Evolutionary conservation across 805 yeast genomes (phyloP), one percentile per base, ranked within the genome.

Genomic region (Barnettozyma wickerhamii): DNA sequence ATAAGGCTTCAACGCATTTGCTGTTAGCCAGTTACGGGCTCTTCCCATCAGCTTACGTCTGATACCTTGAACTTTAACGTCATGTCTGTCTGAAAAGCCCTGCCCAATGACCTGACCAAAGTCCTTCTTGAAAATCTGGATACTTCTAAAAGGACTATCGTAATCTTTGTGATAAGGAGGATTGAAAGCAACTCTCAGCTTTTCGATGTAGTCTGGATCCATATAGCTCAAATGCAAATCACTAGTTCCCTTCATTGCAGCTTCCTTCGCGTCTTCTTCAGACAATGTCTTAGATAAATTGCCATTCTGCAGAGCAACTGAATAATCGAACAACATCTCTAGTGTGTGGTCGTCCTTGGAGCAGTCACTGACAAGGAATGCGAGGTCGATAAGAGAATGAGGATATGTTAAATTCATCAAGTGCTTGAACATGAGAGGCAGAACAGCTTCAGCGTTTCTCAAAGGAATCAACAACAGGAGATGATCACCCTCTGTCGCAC

Each of bases 41-140:
- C 91, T 71, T 1, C 90, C 95, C 95, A 85, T 85, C 50, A 85
- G 62, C 56, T 85, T 85, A 50, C 95, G 69, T 57, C 95, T 74
- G 30, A 82, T 80, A 14, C 95, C 95, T 62, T 85, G 95, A 19
- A 84, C 88, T 58, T 84, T 83, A 19, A 85, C 89, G 21, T 84
- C 91, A 55, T 85, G 95, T 48, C 95, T 65, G 55, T 85, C 95
- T 51, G 80, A 74, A 54, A 85, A 85, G 3, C 93, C 89, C 58
- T 85, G 93, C 14, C 95, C 95, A 49, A 85, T 84, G 9, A 73
- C 74, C 62, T 85, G 93, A 33, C 95, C 90, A 55, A 85, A 84
- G 60, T 84, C 89, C 59, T 83, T 84, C 51, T 82, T 82, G 62
- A 75, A 88, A 28, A 93, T 82, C 48, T 87, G 83, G 17, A 88